Evolutionary conservation across 2,329 filamentous ascomycete species (phyloP), one percentile per base, ranked within the genome.

Genomic region (Pochonia chlamydosporia): DNA sequence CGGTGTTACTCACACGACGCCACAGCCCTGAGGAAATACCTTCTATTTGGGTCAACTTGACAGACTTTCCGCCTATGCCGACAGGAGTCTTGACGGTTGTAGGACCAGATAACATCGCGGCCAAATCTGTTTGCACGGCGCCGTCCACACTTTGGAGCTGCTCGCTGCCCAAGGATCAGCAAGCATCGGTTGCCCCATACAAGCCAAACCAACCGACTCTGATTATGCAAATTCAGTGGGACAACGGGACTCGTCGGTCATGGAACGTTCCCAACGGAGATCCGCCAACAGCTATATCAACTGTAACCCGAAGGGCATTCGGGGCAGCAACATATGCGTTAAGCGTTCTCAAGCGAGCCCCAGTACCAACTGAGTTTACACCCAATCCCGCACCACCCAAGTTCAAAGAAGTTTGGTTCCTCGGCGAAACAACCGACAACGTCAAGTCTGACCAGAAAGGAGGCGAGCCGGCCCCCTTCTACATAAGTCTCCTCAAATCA

Each of bases 401-500:
- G n/a, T 71, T 79, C 23, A 70, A 80, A 33, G 91, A 97, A 50
- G 85, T 89, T 65, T 77, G 71, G 52, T 96, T 96, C 59, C 66
- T 96, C 7, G 90, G 91, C 4, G 87, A 90, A 60, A 91, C 88
- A 0, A 95, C 90, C 0, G 92, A 97, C 58, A 76, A 78, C 0
- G 81, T 88, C 51, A 72, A 76, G 11, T 74, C 76, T 0, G 58
- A 77, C 36, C 68, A 83, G 4, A 96, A 92, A 63, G 83, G 84
- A 1, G 91, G 91, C 53, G 91, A 96, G 67, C 78, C 84, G 8
- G 95, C 92, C 0, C 91, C 92, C 0, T 95, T 96, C 65, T 95
- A 85, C 63, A 86, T 96, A 54, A 89, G 83, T 24, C 74, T 95
- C 46, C 68, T 90, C 10, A 64, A 70, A 4, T 73, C 76, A 0